A percentile compares a stretch with the other conserved stretches of the same genome.
Evolutionary conservation across 78 protist species (phyloP).

Genomic region (Dictyostelium capitatum): DNA sequence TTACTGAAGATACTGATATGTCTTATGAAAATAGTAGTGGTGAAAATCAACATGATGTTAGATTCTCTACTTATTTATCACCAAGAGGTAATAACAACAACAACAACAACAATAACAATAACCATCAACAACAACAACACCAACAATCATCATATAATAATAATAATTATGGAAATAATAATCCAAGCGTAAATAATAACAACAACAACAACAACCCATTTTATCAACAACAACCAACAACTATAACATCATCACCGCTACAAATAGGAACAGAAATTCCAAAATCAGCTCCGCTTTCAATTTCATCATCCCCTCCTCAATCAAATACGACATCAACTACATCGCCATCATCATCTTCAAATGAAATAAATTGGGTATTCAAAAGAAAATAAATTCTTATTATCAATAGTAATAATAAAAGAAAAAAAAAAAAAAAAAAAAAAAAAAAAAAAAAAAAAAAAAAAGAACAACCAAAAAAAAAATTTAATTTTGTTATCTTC

Average conservation of each 20-base stretch:
- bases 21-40: background rate
- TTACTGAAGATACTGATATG: background rate
- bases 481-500: no score
- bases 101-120: background rate
- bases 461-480: background rate
- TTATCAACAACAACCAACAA: background rate
- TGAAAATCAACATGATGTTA: background rate
- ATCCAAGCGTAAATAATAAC: background rate
- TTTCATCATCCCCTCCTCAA: background rate
- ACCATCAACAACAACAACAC: background rate
- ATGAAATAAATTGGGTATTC: conserved; percentile 74
- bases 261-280: background rate
- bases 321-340: background rate
- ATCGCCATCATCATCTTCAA: background rate
- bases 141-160: background rate
- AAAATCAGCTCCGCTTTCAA: background rate
- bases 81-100: background rate
- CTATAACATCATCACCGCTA: background rate
- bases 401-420: no score
- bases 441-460: background rate
- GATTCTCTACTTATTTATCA: background rate
- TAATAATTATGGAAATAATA: background rate
- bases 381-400: conserved; percentile 11
- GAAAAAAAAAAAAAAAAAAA: background rate
- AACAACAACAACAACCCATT: background rate